These are phyloP conservation scores for Darksidea phi DNA, from an alignment of 495 filamentous ascomycete species.

Conservation along the genomic window DNA sequence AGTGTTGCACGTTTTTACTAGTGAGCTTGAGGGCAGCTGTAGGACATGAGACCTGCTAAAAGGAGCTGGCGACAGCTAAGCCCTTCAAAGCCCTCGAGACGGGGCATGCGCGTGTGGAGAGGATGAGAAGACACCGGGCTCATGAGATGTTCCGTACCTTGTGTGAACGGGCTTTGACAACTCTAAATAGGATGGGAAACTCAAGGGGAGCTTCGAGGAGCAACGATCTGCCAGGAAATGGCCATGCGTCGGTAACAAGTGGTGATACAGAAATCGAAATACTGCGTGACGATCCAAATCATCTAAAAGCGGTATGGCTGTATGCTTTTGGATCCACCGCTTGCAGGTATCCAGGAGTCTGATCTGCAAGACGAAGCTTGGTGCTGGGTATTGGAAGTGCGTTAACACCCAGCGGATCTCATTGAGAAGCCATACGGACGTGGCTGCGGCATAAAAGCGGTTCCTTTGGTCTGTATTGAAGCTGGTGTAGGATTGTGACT, in stretches of 20 bases:
- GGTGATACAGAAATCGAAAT: conserved; percentile 22
- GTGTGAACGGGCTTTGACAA: too few relatives aligned
- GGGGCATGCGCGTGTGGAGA: too few relatives aligned
- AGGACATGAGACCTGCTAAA: too few relatives aligned
- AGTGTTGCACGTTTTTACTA: too few relatives aligned
- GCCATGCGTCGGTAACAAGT: conserved; percentile 16
- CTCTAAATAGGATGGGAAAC: too few relatives aligned
- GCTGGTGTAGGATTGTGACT: conserved; percentile 10
- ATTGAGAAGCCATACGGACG: conserved; percentile 16
- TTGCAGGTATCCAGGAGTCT: background rate
- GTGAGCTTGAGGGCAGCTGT: too few relatives aligned
- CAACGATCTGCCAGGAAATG: background rate
- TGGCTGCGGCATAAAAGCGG: conserved; percentile 24
- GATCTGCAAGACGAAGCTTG: background rate
- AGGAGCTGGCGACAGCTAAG: too few relatives aligned
- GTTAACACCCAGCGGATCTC: conserved; percentile 21
- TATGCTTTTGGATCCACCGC: conserved; percentile 1
- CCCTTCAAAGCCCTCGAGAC: too few relatives aligned
- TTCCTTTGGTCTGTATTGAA: conserved; percentile 14
- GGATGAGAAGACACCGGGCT: too few relatives aligned
- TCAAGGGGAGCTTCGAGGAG: too few relatives aligned
- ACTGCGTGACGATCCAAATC: conserved; percentile 15
- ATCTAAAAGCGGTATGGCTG: conserved; percentile 12
- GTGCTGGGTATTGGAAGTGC: conserved; percentile 2
- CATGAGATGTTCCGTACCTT: too few relatives aligned